Evolutionary conservation across 768 basidiomycete genomes (phyloP).

Genomic region (Hericium coralloides): DNA sequence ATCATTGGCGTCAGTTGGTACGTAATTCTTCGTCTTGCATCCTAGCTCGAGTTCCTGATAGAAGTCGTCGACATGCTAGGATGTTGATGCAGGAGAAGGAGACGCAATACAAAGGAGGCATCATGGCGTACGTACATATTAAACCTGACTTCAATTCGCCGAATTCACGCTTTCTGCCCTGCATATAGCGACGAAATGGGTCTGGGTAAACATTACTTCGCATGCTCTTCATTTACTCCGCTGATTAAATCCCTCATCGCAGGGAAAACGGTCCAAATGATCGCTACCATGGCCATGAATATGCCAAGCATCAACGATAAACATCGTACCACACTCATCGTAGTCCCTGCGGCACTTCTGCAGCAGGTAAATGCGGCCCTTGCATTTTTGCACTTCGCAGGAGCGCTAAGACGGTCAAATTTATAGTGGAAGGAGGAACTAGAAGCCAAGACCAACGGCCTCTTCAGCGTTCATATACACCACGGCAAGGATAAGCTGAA

Average conservation of each 20-base stretch:
- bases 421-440: slow-evolving; percentile 68
- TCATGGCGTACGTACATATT: slow-evolving; percentile 39
- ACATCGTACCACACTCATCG: slow-evolving; percentile 53
- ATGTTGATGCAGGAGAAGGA: slow-evolving; percentile 59
- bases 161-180: not conserved
- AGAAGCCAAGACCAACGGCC: slow-evolving; percentile 52
- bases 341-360: slow-evolving; percentile 70
- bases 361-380: slow-evolving; percentile 38
- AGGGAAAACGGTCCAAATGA: slow-evolving; percentile 73
- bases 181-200: slow-evolving; percentile 59
- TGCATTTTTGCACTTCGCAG: not conserved
- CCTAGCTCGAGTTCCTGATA: not conserved
- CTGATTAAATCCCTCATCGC: not conserved
- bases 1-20: slow-evolving; percentile 67
- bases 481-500: slow-evolving; percentile 65
- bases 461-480: slow-evolving; percentile 58
- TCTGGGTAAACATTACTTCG: slow-evolving; percentile 14
- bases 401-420: not conserved
- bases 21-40: not conserved
- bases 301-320: slow-evolving; percentile 39
- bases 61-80: not conserved
- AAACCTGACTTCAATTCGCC: not conserved
- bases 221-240: too few species aligned
- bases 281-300: slow-evolving; percentile 69
- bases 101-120: slow-evolving; percentile 44